Percentiles rank a stretch among this genome's conserved stretches.
Evolutionary conservation across 495 filamentous ascomycete genomes (phyloP).

Genomic region (Monascus purpureus): DNA sequence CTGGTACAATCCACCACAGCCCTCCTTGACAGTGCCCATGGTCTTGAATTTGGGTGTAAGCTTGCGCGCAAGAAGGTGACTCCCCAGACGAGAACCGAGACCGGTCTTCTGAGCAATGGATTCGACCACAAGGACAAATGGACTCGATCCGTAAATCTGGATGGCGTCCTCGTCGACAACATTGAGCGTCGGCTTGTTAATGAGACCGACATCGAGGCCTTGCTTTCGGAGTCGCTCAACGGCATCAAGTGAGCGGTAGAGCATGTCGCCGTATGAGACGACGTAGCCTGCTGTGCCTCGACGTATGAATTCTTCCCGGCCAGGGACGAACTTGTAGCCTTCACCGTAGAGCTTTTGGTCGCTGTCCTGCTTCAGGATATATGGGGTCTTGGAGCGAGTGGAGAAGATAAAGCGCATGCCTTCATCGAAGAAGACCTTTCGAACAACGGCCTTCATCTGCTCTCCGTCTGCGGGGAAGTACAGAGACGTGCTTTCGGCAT

Average conservation of each 20-base stretch:
- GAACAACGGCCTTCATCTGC: constrained; percentile 30
- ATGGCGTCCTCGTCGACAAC: constrained; percentile 26
- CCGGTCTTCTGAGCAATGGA: constrained; percentile 28
- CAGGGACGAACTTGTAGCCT: constrained; percentile 23
- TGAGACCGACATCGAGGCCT: constrained; percentile 21
- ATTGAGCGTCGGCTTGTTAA: constrained; percentile 29
- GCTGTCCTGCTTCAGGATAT: constrained; percentile 23
- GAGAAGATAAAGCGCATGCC: constrained; percentile 28
- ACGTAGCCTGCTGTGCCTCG: constrained; percentile 22
- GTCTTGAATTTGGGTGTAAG: constrained; percentile 22
- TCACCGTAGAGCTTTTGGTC: constrained; percentile 22
- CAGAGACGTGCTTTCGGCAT: constrained; percentile 15
- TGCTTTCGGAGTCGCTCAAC: constrained; percentile 20
- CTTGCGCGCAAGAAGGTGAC: constrained; percentile 18
- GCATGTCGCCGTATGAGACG: constrained; percentile 27
- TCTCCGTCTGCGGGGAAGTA: constrained; percentile 30
- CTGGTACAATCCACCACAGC: constrained; percentile 23
- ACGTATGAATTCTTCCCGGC: constrained; percentile 26
- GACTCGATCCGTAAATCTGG: constrained; percentile 18
- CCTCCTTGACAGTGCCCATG: constrained; percentile 23
- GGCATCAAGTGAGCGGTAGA: constrained; percentile 27
- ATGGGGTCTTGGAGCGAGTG: constrained; percentile 26
- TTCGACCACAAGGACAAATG: constrained; percentile 24
- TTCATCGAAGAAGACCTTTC: constrained; percentile 22
- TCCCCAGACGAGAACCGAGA: constrained; percentile 25